Conservation (phyloP, 495 filamentous ascomycete species). For the Apiosordaria backusii region DNA sequence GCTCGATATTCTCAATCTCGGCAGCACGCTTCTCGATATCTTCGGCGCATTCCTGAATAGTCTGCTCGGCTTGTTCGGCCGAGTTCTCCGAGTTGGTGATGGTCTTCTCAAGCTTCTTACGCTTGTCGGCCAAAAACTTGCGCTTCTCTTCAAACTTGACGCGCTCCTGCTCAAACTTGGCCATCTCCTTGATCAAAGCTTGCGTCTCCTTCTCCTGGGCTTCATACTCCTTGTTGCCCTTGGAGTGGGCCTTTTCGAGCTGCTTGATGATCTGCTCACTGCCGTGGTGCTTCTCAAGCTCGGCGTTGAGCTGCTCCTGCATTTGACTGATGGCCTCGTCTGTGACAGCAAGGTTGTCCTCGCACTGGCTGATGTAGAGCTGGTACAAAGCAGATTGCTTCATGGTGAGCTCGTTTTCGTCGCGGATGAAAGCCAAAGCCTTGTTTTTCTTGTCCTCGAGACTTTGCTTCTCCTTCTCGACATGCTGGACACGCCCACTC, state of each 20-base stretch:
- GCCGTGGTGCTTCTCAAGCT: conserved; percentile 88
- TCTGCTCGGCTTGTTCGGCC: conserved; percentile 68
- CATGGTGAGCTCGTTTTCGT: conserved; percentile 86
- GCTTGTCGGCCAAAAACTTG: conserved; percentile 84
- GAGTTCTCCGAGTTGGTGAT: conserved; percentile 62
- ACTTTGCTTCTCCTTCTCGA: conserved; percentile 91
- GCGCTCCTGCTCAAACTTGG: conserved; percentile 88
- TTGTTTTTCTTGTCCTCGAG: conserved; percentile 96
- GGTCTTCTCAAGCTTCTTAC: conserved; percentile 91
- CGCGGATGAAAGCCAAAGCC: conserved; percentile 78
- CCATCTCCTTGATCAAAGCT: conserved; percentile 77
- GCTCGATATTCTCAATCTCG: conserved; percentile 71
- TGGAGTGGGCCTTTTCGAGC: conserved; percentile 80
- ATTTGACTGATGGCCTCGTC: conserved; percentile 87
- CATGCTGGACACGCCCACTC: conserved; percentile 88
- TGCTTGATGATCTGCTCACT: conserved; percentile 88
- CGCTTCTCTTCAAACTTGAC: conserved; percentile 98
- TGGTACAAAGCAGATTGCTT: conserved; percentile 92
- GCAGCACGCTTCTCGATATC: conserved; percentile 71
- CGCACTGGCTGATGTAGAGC: conserved; percentile 79
- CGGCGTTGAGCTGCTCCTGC: conserved; percentile 80
- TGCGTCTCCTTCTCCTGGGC: conserved; percentile 78
- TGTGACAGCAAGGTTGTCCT: conserved; percentile 82
- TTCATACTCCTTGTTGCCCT: conserved; percentile 75
- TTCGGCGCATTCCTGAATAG: conserved; percentile 68